Evolutionary conservation across 495 filamentous ascomycete genomes (phyloP).

Genomic region (Penicillium atrosanguineum): DNA sequence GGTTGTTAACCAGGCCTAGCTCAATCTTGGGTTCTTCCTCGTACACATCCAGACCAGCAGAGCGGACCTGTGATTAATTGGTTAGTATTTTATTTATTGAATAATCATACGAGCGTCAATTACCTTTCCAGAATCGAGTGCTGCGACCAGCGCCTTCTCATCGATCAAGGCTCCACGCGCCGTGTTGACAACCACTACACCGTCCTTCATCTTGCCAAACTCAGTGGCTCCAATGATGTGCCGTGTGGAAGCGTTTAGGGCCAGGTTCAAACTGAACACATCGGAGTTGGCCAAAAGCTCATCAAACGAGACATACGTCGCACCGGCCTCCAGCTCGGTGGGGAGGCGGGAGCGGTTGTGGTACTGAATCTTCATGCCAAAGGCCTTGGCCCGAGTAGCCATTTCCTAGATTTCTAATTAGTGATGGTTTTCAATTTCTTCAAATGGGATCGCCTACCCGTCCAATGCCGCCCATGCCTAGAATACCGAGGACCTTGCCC

Average conservation of each 20-base stretch:
- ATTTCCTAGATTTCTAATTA: constrained; percentile 52
- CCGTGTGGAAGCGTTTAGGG: constrained; percentile 62
- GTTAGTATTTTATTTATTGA: constrained; percentile 1
- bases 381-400: constrained; percentile 64
- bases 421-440: background rate
- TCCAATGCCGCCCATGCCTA: constrained; percentile 87
- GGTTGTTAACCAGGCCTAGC: constrained; percentile 65
- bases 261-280: constrained; percentile 75
- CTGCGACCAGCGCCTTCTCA: constrained; percentile 70
- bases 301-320: constrained; percentile 65
- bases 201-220: constrained; percentile 70
- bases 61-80: constrained; percentile 36
- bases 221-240: constrained; percentile 67
- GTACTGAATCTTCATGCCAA: constrained; percentile 70
- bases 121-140: constrained; percentile 67
- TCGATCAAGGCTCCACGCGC: constrained; percentile 77
- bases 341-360: constrained; percentile 62
- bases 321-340: constrained; percentile 52
- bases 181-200: constrained; percentile 79
- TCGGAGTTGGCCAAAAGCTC: constrained; percentile 67
- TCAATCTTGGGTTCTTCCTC: constrained; percentile 76
- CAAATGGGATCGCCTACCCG: constrained; percentile 25
- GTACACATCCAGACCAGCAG: constrained; percentile 73
- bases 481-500: constrained; percentile 71
- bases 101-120: constrained; percentile 7